Base-by-base conservation (phyloP, 768 basidiomycete species). In the Erythrobasidium yunnanense region DNA sequence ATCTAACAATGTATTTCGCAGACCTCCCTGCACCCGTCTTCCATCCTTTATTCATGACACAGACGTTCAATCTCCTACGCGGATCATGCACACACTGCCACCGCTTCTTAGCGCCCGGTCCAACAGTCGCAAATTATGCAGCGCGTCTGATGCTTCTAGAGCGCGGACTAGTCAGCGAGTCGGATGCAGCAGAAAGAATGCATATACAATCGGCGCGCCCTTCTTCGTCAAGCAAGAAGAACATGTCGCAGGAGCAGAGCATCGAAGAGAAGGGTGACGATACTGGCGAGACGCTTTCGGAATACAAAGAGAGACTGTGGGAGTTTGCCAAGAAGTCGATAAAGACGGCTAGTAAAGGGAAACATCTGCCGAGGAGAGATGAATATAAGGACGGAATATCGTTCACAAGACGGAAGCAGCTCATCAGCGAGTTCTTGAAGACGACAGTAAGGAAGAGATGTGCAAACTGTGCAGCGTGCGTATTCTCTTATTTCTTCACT, bases 31-130 rank as follows among this genome's bases (percentile, higher is more conserved):
- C 87, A 18, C 92, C 95, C 15, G 89, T 97, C 1, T 97, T 88
- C 74, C 93, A 99, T 73, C 95, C 95, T 0, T 78, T 99, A 38
- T 99, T 97, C 77, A 90, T 97, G 84, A 80, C 81, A 32, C 88
- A 92, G 72, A 85, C 87, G 80, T 92, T 85, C 75, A 86, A 86
- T 69, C 78, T 97, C 50, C 79, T 99, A 22, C 84, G 92, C 65
- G 86, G 86, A 35, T 84, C 84, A 15, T 99, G 95, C 78, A 78
- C 93, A 75, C 97, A 87, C 78, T 99, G 95, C 77, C 95, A 99
- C 76, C 81, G 80, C 69, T 95, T 96, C 78, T 90, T 91, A 78
- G 77, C 86, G 73, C 81, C 81, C 70, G 81, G 85, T 74, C 80
- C 83, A n/a, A 75, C 93, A 90, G 76, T 88, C 42, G 83, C 82